A percentile compares a stretch with the other conserved stretches of the same genome.
phyloP scores from a whole-genome alignment of 345 rosid species.

The Acer negundo region DNA sequence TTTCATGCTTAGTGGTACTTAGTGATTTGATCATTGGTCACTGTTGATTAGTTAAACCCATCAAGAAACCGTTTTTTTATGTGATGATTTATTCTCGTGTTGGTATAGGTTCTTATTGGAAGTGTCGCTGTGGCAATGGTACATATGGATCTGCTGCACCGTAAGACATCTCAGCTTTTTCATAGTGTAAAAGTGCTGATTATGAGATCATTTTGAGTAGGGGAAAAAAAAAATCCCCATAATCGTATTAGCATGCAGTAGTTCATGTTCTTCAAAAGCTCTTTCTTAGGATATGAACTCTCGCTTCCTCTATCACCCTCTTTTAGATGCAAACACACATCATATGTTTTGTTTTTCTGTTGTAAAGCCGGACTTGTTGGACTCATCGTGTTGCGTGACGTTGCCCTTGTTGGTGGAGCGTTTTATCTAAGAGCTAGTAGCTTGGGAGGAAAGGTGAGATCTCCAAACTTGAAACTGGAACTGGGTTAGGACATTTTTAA shows the following conservation, averaged over 20 bases:
- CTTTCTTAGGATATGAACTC: background rate
- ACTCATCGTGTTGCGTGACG: constrained; percentile 71
- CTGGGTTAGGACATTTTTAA: background rate
- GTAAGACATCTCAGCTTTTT: constrained; percentile 47
- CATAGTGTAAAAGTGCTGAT: background rate
- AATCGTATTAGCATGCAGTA: background rate
- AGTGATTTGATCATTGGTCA: background rate
- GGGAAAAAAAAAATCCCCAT: background rate
- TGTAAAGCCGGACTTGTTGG: constrained; percentile 85
- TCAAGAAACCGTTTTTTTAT: background rate
- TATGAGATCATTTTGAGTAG: background rate
- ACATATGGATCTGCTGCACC: constrained; percentile 70
- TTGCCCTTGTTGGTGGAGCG: constrained; percentile 78
- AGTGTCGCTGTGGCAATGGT: constrained; percentile 91
- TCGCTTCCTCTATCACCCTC: background rate
- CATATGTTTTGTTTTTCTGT: background rate
- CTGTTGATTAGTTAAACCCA: background rate
- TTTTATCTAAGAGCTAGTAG: constrained; percentile 69
- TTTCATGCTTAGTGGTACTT: constrained; percentile 5
- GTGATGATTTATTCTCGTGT: background rate
- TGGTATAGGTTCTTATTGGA: constrained; percentile 81
- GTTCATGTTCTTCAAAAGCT: background rate
- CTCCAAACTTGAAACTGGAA: constrained; percentile 9
- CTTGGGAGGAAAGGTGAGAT: constrained; percentile 75
- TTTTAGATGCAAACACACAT: background rate